These are phyloP conservation scores for Termitomyces sp. DNA, from an alignment of 768 basidiomycete species.

Conservation along the genomic window DNA sequence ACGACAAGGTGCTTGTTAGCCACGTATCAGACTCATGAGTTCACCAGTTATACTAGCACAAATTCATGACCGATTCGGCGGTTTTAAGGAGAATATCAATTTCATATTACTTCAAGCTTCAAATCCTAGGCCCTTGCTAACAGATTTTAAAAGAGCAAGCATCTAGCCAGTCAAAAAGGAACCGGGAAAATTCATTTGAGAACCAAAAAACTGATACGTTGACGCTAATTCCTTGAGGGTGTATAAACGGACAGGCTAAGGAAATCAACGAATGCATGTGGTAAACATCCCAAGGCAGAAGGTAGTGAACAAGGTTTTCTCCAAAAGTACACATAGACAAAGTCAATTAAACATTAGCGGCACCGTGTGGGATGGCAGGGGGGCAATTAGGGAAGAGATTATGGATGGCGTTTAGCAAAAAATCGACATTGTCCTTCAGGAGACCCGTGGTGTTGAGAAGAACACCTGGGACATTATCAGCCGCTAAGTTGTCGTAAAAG, in stretches of 20 bases:
- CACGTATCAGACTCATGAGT: no score
- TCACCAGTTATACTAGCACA: no score
- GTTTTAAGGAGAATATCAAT: background rate
- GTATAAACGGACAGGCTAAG: background rate
- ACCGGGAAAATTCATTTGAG: no score
- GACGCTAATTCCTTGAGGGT: background rate
- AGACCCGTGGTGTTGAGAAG: constrained; percentile 13
- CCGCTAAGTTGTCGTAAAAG: constrained; percentile 6
- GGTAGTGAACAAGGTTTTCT: background rate
- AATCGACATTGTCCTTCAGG: constrained; percentile 12
- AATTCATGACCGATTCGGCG: no score
- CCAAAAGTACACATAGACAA: background rate
- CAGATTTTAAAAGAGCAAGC: no score
- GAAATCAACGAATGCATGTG: background rate
- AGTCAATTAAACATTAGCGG: constrained; percentile 4
- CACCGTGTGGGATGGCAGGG: constrained; percentile 5
- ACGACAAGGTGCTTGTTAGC: background rate
- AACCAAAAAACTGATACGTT: background rate
- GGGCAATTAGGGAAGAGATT: constrained; percentile 8
- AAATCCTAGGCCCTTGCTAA: no score
- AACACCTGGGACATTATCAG: constrained; percentile 10
- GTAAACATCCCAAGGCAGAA: background rate
- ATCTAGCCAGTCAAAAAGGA: no score
- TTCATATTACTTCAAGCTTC: no score
- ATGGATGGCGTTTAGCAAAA: constrained; percentile 9